Percentiles rank a stretch among this genome's conserved stretches.
These are phyloP conservation scores for Penicillium fuscoglaucum DNA, from an alignment of 2,329 filamentous ascomycete genomes.

Conservation along the genomic window DNA sequence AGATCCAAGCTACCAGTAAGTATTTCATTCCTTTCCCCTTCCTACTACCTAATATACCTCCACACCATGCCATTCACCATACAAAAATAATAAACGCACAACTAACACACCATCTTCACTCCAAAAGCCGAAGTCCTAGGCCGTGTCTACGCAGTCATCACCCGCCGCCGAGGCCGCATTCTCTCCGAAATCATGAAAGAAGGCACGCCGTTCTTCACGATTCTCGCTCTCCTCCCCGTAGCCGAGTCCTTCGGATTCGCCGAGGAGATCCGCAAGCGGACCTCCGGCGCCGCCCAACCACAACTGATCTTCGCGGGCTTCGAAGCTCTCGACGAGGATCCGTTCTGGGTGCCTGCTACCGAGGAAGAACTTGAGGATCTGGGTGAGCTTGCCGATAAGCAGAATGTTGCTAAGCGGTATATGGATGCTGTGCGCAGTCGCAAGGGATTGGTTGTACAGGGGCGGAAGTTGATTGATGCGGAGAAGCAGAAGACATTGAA, in stretches of 20 bases:
- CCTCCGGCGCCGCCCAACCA: conserved; percentile 83
- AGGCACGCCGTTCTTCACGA: conserved; percentile 94
- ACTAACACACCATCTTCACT: conserved; percentile 20
- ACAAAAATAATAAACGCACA: background rate
- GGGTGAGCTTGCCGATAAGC: conserved; percentile 86
- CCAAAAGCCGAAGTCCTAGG: conserved; percentile 80
- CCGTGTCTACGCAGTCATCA: conserved; percentile 96
- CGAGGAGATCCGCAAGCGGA: conserved; percentile 94
- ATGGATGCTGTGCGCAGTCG: conserved; percentile 83
- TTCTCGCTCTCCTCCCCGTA: conserved; percentile 81
- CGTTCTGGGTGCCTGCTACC: conserved; percentile 95
- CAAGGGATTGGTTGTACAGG: conserved; percentile 85
- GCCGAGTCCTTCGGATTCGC: conserved; percentile 94
- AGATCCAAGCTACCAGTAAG: conserved; percentile 90
- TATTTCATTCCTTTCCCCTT: conserved; percentile 13
- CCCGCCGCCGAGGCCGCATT: conserved; percentile 83
- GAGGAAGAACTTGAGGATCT: conserved; percentile 96
- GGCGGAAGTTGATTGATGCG: conserved; percentile 72
- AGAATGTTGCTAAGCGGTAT: conserved; percentile 95
- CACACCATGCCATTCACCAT: background rate
- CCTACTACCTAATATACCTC: background rate
- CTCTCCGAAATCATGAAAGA: conserved; percentile 90
- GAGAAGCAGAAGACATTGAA: conserved; percentile 86
- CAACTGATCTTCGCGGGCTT: conserved; percentile 93
- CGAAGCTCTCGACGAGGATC: conserved; percentile 90